Evolutionary conservation across 495 filamentous ascomycete species (phyloP).

Genomic region (Trichoderma virens): DNA sequence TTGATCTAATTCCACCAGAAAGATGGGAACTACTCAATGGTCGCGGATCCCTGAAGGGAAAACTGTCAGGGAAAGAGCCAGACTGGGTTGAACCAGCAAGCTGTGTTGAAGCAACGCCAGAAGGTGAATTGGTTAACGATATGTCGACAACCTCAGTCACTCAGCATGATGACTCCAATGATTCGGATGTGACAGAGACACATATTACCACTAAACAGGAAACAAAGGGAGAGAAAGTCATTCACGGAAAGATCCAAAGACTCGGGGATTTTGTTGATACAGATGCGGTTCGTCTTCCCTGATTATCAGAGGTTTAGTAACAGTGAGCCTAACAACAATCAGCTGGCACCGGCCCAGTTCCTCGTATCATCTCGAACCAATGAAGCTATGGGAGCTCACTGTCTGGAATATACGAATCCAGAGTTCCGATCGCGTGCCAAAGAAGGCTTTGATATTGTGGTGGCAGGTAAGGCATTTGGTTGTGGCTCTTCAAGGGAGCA

Average conservation of each 20-base stretch:
- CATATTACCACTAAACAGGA: background rate
- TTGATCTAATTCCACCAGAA: constrained; percentile 23
- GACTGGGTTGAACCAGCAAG: constrained; percentile 18
- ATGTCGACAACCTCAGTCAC: no score
- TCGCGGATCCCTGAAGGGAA: constrained; percentile 6
- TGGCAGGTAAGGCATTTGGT: constrained; percentile 38
- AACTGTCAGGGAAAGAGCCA: background rate
- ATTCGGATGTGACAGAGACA: background rate
- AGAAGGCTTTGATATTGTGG: constrained; percentile 30
- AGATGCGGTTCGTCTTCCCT: constrained; percentile 24
- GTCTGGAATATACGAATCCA: constrained; percentile 30
- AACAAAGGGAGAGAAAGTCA: background rate
- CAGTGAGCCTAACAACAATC: background rate
- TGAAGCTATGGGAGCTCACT: constrained; percentile 27
- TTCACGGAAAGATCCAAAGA: constrained; percentile 21
- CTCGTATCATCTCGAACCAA: constrained; percentile 22
- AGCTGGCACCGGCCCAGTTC: constrained; percentile 26
- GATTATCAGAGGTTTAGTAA: no score
- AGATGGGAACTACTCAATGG: constrained; percentile 18
- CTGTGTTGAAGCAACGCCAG: constrained; percentile 8
- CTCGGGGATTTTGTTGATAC: constrained; percentile 39
- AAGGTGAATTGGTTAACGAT: background rate
- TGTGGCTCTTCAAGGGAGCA: constrained; percentile 39
- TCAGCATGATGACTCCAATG: background rate
- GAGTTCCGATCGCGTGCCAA: constrained; percentile 28